A percentile compares a stretch with the other conserved stretches of the same genome.
phyloP scores from a whole-genome alignment of 1,139 yeast genomes.

The Candida tropicalis region DNA sequence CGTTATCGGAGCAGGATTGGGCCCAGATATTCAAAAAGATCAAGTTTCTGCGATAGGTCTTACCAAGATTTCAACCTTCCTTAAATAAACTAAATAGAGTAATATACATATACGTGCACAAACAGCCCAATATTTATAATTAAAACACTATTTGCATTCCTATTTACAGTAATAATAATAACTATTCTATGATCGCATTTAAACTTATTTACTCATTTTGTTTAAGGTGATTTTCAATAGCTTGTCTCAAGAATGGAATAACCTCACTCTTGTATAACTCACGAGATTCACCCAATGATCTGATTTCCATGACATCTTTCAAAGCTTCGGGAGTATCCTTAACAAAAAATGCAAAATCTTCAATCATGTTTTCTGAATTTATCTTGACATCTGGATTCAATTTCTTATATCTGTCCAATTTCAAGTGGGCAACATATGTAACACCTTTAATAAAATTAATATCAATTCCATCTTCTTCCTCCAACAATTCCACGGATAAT shows the following conservation, averaged over 20 bases:
- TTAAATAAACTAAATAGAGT: neutral
- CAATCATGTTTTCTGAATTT: conserved; percentile 22
- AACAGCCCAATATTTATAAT: no score
- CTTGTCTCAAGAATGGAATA: conserved; percentile 41
- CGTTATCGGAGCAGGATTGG: conserved; percentile 7
- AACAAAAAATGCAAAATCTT: conserved; percentile 47
- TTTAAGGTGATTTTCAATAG: conserved; percentile 27
- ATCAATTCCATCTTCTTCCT: conserved; percentile 53
- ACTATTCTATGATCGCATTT: neutral
- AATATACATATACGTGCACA: no score
- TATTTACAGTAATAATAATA: conserved; percentile 4
- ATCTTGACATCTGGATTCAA: conserved; percentile 21
- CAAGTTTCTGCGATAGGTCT: neutral
- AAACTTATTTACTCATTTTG: conserved; percentile 14
- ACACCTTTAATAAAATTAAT: conserved; percentile 65
- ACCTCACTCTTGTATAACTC: conserved; percentile 44
- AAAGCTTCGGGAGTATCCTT: conserved; percentile 56
- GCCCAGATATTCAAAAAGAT: conserved; percentile 6
- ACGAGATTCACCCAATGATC: conserved; percentile 32
- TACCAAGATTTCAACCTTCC: neutral
- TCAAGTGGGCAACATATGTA: conserved; percentile 65
- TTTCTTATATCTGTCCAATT: conserved; percentile 42
- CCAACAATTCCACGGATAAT: conserved; percentile 37
- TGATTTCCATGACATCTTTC: conserved; percentile 48
- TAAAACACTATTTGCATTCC: neutral